These are phyloP conservation scores for Penicillium sp. DNA, from an alignment of 2,329 filamentous ascomycete species.

Conservation along the genomic window DNA sequence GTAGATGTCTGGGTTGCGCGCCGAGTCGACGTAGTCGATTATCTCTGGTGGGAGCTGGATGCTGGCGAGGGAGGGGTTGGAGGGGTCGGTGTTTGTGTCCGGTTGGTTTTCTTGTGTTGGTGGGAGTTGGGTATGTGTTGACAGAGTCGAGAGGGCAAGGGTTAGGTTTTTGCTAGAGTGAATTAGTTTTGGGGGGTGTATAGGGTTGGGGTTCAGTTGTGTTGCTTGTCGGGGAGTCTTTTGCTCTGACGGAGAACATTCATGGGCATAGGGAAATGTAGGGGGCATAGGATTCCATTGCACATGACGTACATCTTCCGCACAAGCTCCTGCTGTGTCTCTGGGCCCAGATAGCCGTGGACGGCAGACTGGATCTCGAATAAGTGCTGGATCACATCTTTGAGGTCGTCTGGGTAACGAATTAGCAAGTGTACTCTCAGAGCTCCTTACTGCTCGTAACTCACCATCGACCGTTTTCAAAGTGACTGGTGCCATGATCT, in stretches of 20 bases:
- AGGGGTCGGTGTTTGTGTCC: slow-evolving; percentile 33
- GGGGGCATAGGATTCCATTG: background rate
- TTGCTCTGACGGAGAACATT: background rate
- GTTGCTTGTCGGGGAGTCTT: background rate
- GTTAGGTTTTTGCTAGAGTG: slow-evolving; percentile 52
- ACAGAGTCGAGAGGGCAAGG: slow-evolving; percentile 54
- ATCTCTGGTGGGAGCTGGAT: slow-evolving; percentile 62
- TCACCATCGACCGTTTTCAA: slow-evolving; percentile 26
- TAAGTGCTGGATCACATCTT: slow-evolving; percentile 62
- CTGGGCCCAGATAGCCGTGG: slow-evolving; percentile 59
- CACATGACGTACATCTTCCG: slow-evolving; percentile 53
- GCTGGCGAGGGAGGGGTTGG: slow-evolving; percentile 49
- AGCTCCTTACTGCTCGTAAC: background rate
- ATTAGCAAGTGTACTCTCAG: background rate
- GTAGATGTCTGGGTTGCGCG: slow-evolving; percentile 66
- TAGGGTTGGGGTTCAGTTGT: background rate
- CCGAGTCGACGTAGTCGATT: slow-evolving; percentile 61
- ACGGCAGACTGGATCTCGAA: slow-evolving; percentile 61
- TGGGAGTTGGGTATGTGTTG: slow-evolving; percentile 37
- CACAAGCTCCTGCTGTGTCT: slow-evolving; percentile 58
- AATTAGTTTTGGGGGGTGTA: slow-evolving; percentile 5
- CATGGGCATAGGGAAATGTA: background rate
- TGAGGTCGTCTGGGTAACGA: slow-evolving; percentile 52
- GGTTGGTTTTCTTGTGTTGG: slow-evolving; percentile 11
- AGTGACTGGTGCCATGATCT: slow-evolving; percentile 24